phyloP scores from a whole-genome alignment of 768 basidiomycete species.

The Boletus speciosus region DNA sequence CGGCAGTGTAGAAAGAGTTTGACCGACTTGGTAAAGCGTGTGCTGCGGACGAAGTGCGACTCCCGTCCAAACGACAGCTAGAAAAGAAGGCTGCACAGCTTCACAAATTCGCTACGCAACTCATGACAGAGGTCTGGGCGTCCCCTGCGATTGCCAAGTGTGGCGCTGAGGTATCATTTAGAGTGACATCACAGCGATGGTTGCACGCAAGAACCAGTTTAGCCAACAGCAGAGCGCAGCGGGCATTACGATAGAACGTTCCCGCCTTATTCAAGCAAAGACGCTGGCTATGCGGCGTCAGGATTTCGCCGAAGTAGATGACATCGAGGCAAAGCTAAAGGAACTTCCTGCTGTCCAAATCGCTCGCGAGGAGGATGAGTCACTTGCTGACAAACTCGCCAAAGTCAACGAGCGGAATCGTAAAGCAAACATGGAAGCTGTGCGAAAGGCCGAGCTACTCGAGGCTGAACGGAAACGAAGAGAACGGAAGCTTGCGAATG shows the following conservation, averaged over 20 bases:
- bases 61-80: constrained; percentile 65
- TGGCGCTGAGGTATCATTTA: constrained; percentile 31
- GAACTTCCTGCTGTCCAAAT: constrained; percentile 36
- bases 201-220: constrained; percentile 58
- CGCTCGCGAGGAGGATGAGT: constrained; percentile 28
- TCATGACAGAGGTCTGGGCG: constrained; percentile 72
- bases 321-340: constrained; percentile 63
- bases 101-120: constrained; percentile 52
- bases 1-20: constrained; percentile 61
- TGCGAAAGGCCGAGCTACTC: constrained; percentile 70
- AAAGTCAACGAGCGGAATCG: constrained; percentile 89
- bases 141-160: constrained; percentile 4
- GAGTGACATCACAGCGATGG: constrained; percentile 81
- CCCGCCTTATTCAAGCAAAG: constrained; percentile 65
- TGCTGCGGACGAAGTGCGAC: constrained; percentile 49
- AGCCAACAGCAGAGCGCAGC: constrained; percentile 33
- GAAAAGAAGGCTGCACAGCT: constrained; percentile 67
- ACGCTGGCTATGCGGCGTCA: constrained; percentile 73
- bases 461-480: constrained; percentile 68
- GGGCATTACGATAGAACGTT: constrained; percentile 51
- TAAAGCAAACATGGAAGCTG: constrained; percentile 75
- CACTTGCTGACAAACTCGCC: constrained; percentile 52
- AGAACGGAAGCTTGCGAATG: constrained; percentile 56
- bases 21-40: constrained; percentile 50
- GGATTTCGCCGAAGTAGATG: constrained; percentile 59